Base-by-base conservation (phyloP, 345 rosid genomes). In the Syzygium aromaticum region DNA sequence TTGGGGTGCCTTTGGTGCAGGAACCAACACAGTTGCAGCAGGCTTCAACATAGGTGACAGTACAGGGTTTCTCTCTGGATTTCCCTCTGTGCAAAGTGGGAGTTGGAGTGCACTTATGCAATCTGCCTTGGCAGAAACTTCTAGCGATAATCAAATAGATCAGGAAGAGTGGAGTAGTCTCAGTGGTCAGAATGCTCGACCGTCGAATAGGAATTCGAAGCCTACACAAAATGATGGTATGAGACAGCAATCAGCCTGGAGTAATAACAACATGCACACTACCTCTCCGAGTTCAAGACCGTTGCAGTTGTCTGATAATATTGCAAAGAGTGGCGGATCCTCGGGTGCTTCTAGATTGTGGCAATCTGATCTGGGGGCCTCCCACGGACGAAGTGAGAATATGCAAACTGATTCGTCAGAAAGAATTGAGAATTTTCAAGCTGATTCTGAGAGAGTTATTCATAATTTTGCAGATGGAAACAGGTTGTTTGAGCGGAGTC, bases 61-160 rank as follows among this genome's bases (percentile, higher is more conserved):
- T 86, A 54, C 93, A 16, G 98, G 94, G 85, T 33, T 84, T 84
- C 85, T 85, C 40, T 92, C 95, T 89, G 89, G 95, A 86, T 88
- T 92, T 88, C 93, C 98, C 87, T 96, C 98, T 51, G 38, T 95
- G 89, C 98, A 95, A 87, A 95, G 97, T 92, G 99, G 99, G 89
- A 94, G 98, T 88, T 98, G 99, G 99, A 96, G 99, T 93, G 99
- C 99, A 86, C 99, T 98, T 86, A 98, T 98, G 99, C 99, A 94
- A 88, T 96, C 99, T 88, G 99, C 99, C 89, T 95, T 98, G 38
- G 98, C 97, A 84, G 99, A 98, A 93, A 91, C 98, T 87, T 93
- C 97, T 63, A 92, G 90, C 56, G 91, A 89, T 84, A 95, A 94
- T 77, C 85, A 89, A 28, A 93, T 92, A 77, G n/a, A 61, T 82